These are phyloP conservation scores for Fraxinus ornus DNA, from an alignment of 305 asterid genomes.

Conservation along the genomic window DNA sequence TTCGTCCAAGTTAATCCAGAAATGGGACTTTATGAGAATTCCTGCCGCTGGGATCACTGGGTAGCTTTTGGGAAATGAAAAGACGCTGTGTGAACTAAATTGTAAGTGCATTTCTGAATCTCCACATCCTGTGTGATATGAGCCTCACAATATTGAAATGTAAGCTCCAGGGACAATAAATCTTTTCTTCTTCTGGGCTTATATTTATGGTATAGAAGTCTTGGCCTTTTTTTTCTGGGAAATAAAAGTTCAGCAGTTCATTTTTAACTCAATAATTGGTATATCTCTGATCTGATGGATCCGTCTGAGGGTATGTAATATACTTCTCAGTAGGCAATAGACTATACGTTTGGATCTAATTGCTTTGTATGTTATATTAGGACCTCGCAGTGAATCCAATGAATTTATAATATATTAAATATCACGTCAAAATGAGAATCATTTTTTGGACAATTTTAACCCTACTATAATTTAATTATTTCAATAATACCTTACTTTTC, in stretches of 20 bases:
- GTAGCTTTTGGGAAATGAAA: not conserved
- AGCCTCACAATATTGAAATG: not conserved
- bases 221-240: not conserved
- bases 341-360: not conserved
- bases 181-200: not conserved
- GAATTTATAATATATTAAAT: no score
- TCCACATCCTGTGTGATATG: not conserved
- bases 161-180: not conserved
- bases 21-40: not conserved
- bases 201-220: not conserved
- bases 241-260: no score
- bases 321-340: not conserved
- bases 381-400: not conserved
- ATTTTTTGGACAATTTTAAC: no score
- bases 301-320: not conserved
- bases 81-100: not conserved
- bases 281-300: not conserved
- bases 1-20: not conserved
- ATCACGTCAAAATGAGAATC: no score
- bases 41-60: not conserved
- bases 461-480: no score
- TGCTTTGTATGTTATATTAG: not conserved
- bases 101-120: not conserved
- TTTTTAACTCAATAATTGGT: not conserved
- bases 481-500: no score